Conservation (phyloP, 164 flowering plant genomes). For the Platanus orientalis region DNA sequence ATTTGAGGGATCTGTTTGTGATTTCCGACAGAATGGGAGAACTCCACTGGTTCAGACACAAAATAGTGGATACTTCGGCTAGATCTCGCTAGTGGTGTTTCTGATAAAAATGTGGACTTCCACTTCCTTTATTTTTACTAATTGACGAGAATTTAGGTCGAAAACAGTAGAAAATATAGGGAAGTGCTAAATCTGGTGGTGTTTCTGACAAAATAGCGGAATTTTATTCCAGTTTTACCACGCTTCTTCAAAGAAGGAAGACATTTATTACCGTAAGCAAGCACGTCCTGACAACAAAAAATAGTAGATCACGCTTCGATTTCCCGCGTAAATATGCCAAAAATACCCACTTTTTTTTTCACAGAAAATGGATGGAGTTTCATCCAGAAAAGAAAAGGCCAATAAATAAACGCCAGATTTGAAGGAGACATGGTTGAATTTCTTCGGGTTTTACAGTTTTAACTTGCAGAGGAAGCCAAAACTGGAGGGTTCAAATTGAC, state of each 20-base stretch:
- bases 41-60: no score
- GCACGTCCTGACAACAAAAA: no score
- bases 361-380: background rate
- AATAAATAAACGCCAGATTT: constrained; percentile 22
- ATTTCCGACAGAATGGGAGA: no score
- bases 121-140: no score
- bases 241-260: background rate
- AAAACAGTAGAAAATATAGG: background rate
- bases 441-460: constrained; percentile 1
- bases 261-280: no score
- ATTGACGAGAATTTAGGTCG: no score
- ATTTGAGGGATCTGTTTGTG: no score
- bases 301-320: background rate
- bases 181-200: background rate
- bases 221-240: background rate
- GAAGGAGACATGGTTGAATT: constrained; percentile 12
- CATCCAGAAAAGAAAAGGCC: no score
- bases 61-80: no score
- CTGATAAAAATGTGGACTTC: background rate
- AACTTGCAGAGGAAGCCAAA: constrained; percentile 26
- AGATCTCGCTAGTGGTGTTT: background rate
- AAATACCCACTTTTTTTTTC: background rate
- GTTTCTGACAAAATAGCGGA: constrained; percentile 3
- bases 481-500: background rate
- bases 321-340: background rate